A percentile compares a stretch with the other conserved stretches of the same genome.
Evolutionary conservation across 2,329 filamentous ascomycete species (phyloP).

Genomic region (Penicillium verrucosum): DNA sequence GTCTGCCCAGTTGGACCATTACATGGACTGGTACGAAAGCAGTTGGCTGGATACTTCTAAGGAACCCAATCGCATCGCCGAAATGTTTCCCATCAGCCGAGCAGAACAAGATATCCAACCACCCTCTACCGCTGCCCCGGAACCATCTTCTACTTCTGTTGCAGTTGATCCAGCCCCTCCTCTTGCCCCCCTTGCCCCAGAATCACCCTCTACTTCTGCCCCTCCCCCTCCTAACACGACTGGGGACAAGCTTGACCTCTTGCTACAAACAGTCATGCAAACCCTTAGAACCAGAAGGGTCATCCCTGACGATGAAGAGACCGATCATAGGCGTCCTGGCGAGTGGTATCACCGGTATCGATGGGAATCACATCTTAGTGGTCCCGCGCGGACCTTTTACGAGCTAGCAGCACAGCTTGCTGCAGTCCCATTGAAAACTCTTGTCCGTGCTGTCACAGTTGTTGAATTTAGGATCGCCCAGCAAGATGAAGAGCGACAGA

Average conservation of each 20-base stretch:
- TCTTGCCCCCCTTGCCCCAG: neutral
- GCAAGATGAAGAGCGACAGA: slow-evolving; percentile 37
- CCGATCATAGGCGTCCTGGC: slow-evolving; percentile 44
- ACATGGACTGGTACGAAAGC: slow-evolving; percentile 74
- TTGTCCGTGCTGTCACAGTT: slow-evolving; percentile 51
- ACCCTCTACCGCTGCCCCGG: neutral
- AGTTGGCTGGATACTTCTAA: slow-evolving; percentile 50
- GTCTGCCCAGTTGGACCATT: slow-evolving; percentile 64
- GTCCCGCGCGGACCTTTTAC: slow-evolving; percentile 49
- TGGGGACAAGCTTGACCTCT: slow-evolving; percentile 32
- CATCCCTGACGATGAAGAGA: slow-evolving; percentile 34
- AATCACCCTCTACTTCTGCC: neutral
- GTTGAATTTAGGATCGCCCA: slow-evolving; percentile 48
- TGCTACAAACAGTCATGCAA: slow-evolving; percentile 45
- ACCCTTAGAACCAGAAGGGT: slow-evolving; percentile 39
- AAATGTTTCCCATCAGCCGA: slow-evolving; percentile 43
- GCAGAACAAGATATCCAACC: slow-evolving; percentile 14
- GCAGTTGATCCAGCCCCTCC: slow-evolving; percentile 7
- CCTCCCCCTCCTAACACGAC: slow-evolving; percentile 10
- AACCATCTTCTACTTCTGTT: neutral
- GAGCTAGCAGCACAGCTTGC: slow-evolving; percentile 50
- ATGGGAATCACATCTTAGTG: slow-evolving; percentile 47
- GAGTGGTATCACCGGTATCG: slow-evolving; percentile 51
- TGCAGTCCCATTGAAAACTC: slow-evolving; percentile 49
- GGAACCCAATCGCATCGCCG: slow-evolving; percentile 35